These are phyloP conservation scores for Centaurea solstitialis DNA, from an alignment of 129 eudicot species.

Conservation along the genomic window DNA sequence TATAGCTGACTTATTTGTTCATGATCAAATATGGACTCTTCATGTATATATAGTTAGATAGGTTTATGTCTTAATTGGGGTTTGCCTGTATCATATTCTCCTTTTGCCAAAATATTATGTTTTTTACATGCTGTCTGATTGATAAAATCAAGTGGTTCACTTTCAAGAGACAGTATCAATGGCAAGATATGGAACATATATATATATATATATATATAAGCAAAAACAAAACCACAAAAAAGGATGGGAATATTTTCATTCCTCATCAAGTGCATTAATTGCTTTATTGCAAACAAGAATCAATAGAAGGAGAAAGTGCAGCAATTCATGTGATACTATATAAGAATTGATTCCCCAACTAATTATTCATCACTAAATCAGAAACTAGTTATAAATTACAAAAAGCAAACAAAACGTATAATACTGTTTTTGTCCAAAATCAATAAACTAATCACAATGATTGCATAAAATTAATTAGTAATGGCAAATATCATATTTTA, in stretches of 20 bases:
- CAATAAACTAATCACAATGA: not conserved
- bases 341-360: slow-evolving; percentile 28
- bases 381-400: not conserved
- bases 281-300: slow-evolving; percentile 31
- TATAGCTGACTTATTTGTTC: not conserved
- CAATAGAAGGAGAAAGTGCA: slow-evolving; percentile 33
- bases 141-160: slow-evolving; percentile 10
- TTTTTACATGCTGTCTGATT: not conserved
- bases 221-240: slow-evolving; percentile 18
- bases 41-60: no score
- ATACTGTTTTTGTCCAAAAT: not conserved
- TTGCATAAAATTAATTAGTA: not conserved
- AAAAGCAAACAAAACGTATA: slow-evolving; percentile 13
- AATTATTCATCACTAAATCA: slow-evolving; percentile 30
- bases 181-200: slow-evolving; percentile 18
- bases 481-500: not conserved
- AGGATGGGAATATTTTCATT: slow-evolving; percentile 18
- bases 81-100: not conserved
- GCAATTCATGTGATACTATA: slow-evolving; percentile 17
- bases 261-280: slow-evolving; percentile 17
- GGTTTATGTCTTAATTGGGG: not conserved
- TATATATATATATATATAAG: not conserved
- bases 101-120: not conserved
- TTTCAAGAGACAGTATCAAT: slow-evolving; percentile 29
- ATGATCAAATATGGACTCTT: not conserved